phyloP scores from a whole-genome alignment of 2,329 filamentous ascomycete species.

The Pezizomycotina sp. region DNA sequence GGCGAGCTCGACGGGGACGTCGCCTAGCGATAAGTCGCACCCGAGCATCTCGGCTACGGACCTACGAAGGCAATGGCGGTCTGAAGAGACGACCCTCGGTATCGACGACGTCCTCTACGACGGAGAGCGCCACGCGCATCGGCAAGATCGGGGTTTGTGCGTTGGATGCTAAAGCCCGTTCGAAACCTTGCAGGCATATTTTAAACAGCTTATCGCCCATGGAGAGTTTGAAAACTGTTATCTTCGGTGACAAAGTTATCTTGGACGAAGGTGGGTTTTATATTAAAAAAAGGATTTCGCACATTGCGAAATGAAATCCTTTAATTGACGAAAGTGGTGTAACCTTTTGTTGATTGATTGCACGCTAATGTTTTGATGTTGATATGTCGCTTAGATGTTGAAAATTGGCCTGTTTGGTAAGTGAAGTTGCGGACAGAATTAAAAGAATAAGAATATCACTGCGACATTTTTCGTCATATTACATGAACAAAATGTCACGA shows the following conservation, averaged over 20 bases:
- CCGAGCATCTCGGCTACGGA: too few relatives aligned
- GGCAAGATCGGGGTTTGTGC: constrained; percentile 83
- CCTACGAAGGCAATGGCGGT: too few relatives aligned
- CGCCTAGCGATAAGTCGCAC: too few relatives aligned
- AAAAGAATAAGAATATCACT: too few relatives aligned
- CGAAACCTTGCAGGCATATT: constrained; percentile 93
- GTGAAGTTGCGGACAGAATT: constrained; percentile 25
- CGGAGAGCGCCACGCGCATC: constrained; percentile 26
- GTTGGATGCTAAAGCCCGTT: constrained; percentile 84
- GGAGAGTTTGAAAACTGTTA: constrained; percentile 85
- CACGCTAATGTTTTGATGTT: constrained; percentile 14
- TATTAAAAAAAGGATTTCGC: constrained; percentile 1
- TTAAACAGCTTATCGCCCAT: constrained; percentile 80
- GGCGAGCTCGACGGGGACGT: too few relatives aligned
- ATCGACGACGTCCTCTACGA: constrained; percentile 12
- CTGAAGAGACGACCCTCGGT: constrained; percentile 16
- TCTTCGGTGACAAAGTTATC: constrained; percentile 98
- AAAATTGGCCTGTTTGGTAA: constrained; percentile 85
- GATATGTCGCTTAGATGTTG: constrained; percentile 44
- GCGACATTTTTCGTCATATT: too few relatives aligned
- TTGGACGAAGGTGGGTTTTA: constrained; percentile 57
- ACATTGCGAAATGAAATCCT: too few relatives aligned
- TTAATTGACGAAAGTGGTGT: too few relatives aligned
- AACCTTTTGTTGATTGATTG: too few relatives aligned
- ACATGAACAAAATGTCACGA: too few relatives aligned